These are phyloP conservation scores for Tieghemostelium lacteum DNA, from an alignment of 78 protist species.

Conservation along the genomic window DNA sequence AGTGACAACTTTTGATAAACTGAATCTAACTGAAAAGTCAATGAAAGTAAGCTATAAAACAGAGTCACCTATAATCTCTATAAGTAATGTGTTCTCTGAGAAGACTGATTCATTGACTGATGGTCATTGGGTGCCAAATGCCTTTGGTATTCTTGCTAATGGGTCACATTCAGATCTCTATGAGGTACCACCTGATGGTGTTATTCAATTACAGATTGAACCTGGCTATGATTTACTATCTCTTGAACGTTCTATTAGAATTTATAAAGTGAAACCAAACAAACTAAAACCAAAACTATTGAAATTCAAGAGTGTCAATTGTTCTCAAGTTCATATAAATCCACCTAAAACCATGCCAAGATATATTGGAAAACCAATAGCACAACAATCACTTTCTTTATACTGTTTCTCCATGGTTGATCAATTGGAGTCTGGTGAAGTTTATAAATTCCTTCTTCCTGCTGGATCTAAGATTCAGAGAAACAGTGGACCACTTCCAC, in stretches of 20 bases:
- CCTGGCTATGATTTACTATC: too few relatives aligned
- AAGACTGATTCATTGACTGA: constrained; percentile 15
- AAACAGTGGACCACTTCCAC: constrained; percentile 16
- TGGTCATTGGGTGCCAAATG: constrained; percentile 2
- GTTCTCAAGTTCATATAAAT: background rate
- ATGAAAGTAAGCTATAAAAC: constrained; percentile 3
- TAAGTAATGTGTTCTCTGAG: background rate
- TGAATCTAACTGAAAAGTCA: background rate
- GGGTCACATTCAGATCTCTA: background rate
- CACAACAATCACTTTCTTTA: background rate
- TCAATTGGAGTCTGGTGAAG: constrained; percentile 2
- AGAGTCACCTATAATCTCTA: constrained; percentile 3
- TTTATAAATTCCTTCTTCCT: constrained; percentile 4
- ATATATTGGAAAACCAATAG: background rate
- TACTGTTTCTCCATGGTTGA: background rate
- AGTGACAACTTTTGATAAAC: constrained; percentile 7
- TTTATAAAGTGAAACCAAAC: background rate
- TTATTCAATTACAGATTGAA: background rate
- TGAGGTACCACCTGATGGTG: constrained; percentile 64
- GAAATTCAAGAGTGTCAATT: too few relatives aligned
- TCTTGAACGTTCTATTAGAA: too few relatives aligned
- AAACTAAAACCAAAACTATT: background rate
- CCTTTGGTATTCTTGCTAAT: background rate
- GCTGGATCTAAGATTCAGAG: background rate
- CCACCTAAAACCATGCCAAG: background rate